phyloP scores from a whole-genome alignment of 1,284 basidiomycete species.

The Baeospora myosura region DNA sequence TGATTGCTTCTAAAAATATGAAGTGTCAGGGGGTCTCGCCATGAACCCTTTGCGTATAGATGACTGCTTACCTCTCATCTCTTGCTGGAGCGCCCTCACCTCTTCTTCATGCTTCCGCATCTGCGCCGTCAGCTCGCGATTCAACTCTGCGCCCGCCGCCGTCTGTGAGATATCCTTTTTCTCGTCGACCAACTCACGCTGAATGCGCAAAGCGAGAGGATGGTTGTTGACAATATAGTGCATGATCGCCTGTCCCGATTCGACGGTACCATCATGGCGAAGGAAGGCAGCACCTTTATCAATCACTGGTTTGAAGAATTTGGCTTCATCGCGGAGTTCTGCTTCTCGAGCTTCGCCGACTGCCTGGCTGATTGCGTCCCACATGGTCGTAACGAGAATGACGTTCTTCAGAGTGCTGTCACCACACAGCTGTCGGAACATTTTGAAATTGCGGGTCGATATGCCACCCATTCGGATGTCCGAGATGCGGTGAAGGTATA shows the following conservation, averaged over 20 bases:
- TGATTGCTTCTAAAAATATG: too few species aligned
- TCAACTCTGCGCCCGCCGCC: constrained; percentile 25
- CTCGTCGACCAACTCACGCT: constrained; percentile 21
- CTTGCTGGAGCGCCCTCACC: constrained; percentile 15
- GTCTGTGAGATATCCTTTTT: constrained; percentile 30
- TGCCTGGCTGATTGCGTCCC: constrained; percentile 32
- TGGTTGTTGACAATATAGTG: constrained; percentile 26
- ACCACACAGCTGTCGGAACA: constrained; percentile 47
- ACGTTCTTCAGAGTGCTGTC: constrained; percentile 40
- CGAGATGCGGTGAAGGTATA: constrained; percentile 50
- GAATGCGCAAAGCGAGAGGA: constrained; percentile 21
- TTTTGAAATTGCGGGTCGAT: constrained; percentile 41
- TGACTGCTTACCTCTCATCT: too few species aligned
- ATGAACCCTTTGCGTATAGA: too few species aligned
- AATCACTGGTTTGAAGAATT: constrained; percentile 39
- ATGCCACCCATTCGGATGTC: constrained; percentile 45
- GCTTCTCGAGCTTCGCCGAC: constrained; percentile 32
- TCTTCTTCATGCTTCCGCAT: constrained; percentile 30
- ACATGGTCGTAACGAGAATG: constrained; percentile 45
- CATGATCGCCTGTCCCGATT: constrained; percentile 27
- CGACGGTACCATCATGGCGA: constrained; percentile 29
- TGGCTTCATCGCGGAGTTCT: constrained; percentile 31
- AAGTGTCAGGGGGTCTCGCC: too few species aligned
- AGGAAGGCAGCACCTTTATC: constrained; percentile 34
- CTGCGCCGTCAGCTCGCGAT: constrained; percentile 24